Base-by-base conservation (phyloP, 495 filamentous ascomycete genomes). In the Daldinia loculata region DNA sequence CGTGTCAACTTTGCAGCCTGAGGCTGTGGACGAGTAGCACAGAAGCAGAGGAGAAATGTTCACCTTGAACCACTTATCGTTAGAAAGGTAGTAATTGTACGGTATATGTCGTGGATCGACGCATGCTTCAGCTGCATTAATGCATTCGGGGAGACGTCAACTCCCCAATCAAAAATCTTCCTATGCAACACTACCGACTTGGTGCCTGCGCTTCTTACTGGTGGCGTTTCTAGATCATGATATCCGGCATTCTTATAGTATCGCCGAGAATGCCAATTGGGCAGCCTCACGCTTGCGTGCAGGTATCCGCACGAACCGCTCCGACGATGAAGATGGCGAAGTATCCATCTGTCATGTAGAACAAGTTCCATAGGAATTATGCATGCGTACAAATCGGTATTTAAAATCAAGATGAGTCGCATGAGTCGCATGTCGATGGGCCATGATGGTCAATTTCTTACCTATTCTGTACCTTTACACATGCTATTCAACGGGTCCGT, bases 241-340 rank as follows among this genome's bases (percentile, higher is more conserved):
- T 63, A 48, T 48, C 19, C 19, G 43, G 43, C 43, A 48, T 32
- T 58, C 32, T 30, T 61, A 61, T 55, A 59, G 30, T 11, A 55
- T 53, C 17, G n/a, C 24, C 12, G 61, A 34, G 41, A n/a, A 57
- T 58, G 65, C 70, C 65, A 72, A 72, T 69, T 72, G 70, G 65
- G 32, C 61, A 66, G 38, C 61, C 27, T 69, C 56, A 53, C 26
- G 56, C 36, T 72, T 68, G 61, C 70, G 65, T 66, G 70, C 70
- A 72, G 65, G 39, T 69, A 66, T 39, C 70, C 65, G 70, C 65
- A 72, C 43, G 70, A 69, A 65, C 70, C 70, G 50, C 63, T 57
- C 11, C 12, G 14, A 66, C 19, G 11, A 9, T 14, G 39, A 58
- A 61, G 30, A 24, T 27, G 70, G 70, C 51, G 43, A 29, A 51